Evolutionary conservation across 306 rosid species (phyloP).

Genomic region (Trifolium subterraneum): DNA sequence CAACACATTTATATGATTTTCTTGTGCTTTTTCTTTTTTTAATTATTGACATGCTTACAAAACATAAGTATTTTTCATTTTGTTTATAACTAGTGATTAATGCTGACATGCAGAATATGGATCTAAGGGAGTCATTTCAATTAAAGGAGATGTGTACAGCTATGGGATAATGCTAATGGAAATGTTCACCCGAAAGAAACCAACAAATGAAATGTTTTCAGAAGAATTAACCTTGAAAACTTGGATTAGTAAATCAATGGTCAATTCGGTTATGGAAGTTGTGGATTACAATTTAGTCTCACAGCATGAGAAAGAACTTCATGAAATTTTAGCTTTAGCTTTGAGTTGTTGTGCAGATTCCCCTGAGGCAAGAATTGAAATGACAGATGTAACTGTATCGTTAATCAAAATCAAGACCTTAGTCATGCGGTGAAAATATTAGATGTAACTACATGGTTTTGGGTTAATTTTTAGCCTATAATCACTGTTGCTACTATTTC

Average conservation of each 20-base stretch:
- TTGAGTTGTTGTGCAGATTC: constrained; percentile 28
- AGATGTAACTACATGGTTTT: neutral
- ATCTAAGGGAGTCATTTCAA: constrained; percentile 24
- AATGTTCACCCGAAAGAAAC: constrained; percentile 33
- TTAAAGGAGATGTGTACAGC: constrained; percentile 42
- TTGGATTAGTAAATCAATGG: constrained; percentile 18
- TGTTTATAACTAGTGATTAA: neutral
- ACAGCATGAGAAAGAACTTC: constrained; percentile 14
- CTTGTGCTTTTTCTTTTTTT: no score
- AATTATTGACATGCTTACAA: no score
- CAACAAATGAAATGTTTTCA: constrained; percentile 40
- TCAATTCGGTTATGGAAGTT: constrained; percentile 30
- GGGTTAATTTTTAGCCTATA: no score
- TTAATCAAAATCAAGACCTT: constrained; percentile 23
- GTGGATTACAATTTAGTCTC: constrained; percentile 31
- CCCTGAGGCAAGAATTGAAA: constrained; percentile 18
- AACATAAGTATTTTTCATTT: no score
- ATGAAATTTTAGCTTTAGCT: constrained; percentile 14
- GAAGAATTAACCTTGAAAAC: constrained; percentile 16
- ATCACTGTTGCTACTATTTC: no score
- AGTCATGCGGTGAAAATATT: neutral
- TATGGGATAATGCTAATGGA: constrained; percentile 41
- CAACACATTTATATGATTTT: no score
- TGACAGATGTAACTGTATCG: neutral
- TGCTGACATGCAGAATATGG: constrained; percentile 32